A percentile compares a stretch with the other conserved stretches of the same genome.
These are phyloP conservation scores for Collybiopsis confluens DNA, from an alignment of 768 basidiomycete species.

Conservation along the genomic window DNA sequence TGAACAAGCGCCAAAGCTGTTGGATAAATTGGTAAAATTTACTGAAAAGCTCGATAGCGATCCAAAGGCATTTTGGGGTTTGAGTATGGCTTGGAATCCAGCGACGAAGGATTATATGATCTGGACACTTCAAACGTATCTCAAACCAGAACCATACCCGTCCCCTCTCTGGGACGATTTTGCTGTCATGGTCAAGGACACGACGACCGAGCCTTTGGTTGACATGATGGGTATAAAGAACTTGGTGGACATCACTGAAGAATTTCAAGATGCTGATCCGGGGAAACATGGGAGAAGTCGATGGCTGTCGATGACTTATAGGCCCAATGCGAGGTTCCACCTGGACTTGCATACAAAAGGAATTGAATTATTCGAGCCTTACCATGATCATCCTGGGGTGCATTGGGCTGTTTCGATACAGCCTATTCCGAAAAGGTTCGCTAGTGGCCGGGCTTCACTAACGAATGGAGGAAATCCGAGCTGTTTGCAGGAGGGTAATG, in stretches of 20 bases:
- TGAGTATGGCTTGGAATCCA: slow-evolving; percentile 14
- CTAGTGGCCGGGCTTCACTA: not conserved
- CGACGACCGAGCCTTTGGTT: slow-evolving; percentile 5
- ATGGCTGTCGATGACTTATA: slow-evolving; percentile 14
- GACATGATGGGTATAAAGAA: slow-evolving; percentile 14
- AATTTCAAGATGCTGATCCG: slow-evolving; percentile 12
- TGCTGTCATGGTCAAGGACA: slow-evolving; percentile 2
- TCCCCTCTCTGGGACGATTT: slow-evolving; percentile 12
- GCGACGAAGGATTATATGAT: slow-evolving; percentile 11
- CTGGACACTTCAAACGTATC: slow-evolving; percentile 15
- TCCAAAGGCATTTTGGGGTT: slow-evolving; percentile 11
- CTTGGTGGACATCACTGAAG: slow-evolving; percentile 12
- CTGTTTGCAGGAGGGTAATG: slow-evolving; percentile 12
- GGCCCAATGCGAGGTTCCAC: slow-evolving; percentile 12
- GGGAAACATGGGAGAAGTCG: slow-evolving; percentile 10
- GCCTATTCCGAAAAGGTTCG: slow-evolving; percentile 10
- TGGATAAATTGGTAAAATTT: slow-evolving; percentile 13
- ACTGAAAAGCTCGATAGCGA: slow-evolving; percentile 10
- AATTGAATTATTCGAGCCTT: slow-evolving; percentile 12
- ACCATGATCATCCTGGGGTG: slow-evolving; percentile 12
- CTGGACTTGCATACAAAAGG: slow-evolving; percentile 13
- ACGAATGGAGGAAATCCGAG: slow-evolving; percentile 15
- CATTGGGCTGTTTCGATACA: slow-evolving; percentile 11
- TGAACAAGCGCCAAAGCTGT: slow-evolving; percentile 10
- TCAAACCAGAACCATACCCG: slow-evolving; percentile 11